Base-by-base conservation (phyloP, 2,329 filamentous ascomycete genomes). In the Diaporthe humulicola region DNA sequence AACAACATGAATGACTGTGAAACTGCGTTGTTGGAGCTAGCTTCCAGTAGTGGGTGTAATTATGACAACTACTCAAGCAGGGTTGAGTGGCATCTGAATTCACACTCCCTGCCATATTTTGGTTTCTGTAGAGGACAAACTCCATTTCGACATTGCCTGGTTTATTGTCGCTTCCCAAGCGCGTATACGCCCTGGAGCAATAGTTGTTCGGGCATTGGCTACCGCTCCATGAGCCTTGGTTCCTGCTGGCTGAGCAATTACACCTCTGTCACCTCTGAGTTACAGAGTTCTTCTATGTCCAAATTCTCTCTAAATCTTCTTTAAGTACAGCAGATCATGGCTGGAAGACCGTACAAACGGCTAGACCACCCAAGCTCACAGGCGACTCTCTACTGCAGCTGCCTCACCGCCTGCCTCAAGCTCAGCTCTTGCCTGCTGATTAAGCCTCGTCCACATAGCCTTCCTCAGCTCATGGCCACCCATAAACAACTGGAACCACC, bases 391-490 rank as follows among this genome's bases (percentile, higher is more conserved):
- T 25, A 42, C 57, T 10, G 36, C 19, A 5, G 45, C n/a, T 9
- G 19, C n/a, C 8, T 54, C n/a, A 19, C n/a, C 42, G 22, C 19
- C 33, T 12, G 22, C 45, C 28, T 72, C 69, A 45, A 75, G 38
- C 54, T 78, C 76, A 2, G 36, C 56, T 64, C 77, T 75, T 2
- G 83, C 85, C 77, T 81, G 78, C 61, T 81, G 83, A 78, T 91
- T 92, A 30, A 86, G 79, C 67, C 86, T 84, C 79, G 82, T 83
- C 90, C 90, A 92, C 89, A 91, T 90, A 10, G 83, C 82, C 81
- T 89, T 91, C 66, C 90, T 85, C 75, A 84, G 82, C 78, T 91
- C 86, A 78, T 91, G 88, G 0, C 89, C 90, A 3, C 84, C 85
- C 78, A 90, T 84, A 74, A 92, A 92, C 0, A 80, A 81, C 28